Base-by-base conservation (phyloP, 768 basidiomycete genomes). In the Tulasnella sp. region DNA sequence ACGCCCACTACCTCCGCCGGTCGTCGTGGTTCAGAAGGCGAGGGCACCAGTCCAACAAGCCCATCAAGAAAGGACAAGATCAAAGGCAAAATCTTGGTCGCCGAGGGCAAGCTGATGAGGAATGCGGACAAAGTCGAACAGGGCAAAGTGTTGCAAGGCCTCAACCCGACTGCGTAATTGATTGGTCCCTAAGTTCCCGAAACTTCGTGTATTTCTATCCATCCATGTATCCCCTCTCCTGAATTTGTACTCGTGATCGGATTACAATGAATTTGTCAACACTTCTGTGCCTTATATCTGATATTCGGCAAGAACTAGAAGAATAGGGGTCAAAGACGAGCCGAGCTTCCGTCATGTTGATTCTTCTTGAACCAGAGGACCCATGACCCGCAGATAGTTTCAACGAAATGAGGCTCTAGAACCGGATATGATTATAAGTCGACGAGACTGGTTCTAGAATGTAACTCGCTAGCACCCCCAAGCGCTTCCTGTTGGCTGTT, bases 61-160 rank as follows among this genome's bases (percentile, higher is more conserved):
- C 77, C 77, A 7, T 60, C 50, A 3, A 78, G n/a, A 41, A 80
- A 75, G 41, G 79, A 80, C 72, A 80, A 80, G 79, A 46, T 80
- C 42, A 80, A 75, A 46, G 79, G 79, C 34, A 44, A 72, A n/a
- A 16, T 80, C 28, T 44, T 80, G n/a, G 58, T 74, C 37, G 74
- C 72, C 12, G 72, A 73, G 41, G 74, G 46, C 40, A 80, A 80
- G 48, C 20, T 64, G 22, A 46, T 44, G 40, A 80, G 46, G 72
- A 72, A 75, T 16, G 72, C 74, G 1, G 79, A 80, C 20, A 60
- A 73, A 20, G 58, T 80, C 42, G 46, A 54, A 16, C 79, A 80
- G 34, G 79, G 79, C 34, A 50, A 41, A 24, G 64, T 69, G 16
- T 37, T 69, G 31, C 64, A 69, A 69, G 64, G 64, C 18, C 64